These are phyloP conservation scores for Debaryomyces castellii DNA, from an alignment of 805 yeast genomes.

Conservation along the genomic window DNA sequence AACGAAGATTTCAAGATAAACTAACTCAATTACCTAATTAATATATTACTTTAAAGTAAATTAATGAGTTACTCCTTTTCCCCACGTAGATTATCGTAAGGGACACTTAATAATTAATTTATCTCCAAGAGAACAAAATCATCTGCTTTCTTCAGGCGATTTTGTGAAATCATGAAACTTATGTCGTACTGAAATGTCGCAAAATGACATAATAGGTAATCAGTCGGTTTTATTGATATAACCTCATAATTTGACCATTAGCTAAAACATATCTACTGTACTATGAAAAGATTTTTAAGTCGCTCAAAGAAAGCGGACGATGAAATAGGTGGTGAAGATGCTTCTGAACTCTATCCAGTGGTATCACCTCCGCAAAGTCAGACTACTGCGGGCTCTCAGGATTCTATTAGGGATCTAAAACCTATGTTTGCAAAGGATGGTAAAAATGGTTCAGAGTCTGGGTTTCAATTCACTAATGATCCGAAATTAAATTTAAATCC, in stretches of 20 bases:
- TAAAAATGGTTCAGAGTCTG: background rate
- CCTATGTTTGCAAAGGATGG: slow-evolving; percentile 28
- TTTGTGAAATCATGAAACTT: background rate
- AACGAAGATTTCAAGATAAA: background rate
- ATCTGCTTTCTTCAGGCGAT: background rate
- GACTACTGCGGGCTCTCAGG: slow-evolving; percentile 22
- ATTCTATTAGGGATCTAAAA: slow-evolving; percentile 27
- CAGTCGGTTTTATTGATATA: background rate
- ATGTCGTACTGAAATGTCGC: background rate
- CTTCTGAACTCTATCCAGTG: slow-evolving; percentile 1
- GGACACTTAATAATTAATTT: background rate
- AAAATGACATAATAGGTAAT: background rate
- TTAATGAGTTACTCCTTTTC: background rate
- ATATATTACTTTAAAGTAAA: background rate
- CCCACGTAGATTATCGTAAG: background rate
- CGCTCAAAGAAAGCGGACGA: slow-evolving; percentile 4
- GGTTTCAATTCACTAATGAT: slow-evolving; percentile 26
- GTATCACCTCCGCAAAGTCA: slow-evolving; percentile 10
- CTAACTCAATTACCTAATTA: background rate
- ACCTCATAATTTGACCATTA: background rate
- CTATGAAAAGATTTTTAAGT: slow-evolving; percentile 16
- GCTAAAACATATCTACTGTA: background rate
- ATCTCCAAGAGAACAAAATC: background rate
- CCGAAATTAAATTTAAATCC: slow-evolving; percentile 36
- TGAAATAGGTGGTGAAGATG: slow-evolving; percentile 1